Conservation (phyloP, 805 yeast genomes). For the Hanseniaspora thailandica region DNA sequence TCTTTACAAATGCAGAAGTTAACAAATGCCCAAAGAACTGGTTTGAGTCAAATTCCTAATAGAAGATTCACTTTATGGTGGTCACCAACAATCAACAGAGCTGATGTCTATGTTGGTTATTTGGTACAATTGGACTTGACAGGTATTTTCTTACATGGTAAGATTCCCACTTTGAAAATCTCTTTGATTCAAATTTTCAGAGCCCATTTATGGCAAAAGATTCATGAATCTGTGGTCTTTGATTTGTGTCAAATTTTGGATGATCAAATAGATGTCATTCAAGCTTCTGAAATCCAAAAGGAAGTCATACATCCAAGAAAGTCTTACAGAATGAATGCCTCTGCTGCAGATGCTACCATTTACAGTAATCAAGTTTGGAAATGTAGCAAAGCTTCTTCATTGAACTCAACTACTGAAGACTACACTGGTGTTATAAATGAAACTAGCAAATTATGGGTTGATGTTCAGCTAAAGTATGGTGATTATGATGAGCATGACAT, state of each 20-base stretch:
- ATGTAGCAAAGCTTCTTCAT: constrained; percentile 65
- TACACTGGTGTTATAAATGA: constrained; percentile 28
- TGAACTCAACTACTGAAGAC: constrained; percentile 60
- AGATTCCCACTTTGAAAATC: constrained; percentile 91
- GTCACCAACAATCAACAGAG: constrained; percentile 98
- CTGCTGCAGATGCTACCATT: constrained; percentile 80
- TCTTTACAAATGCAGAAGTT: constrained; percentile 86
- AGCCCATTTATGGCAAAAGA: constrained; percentile 98
- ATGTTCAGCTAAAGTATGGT: constrained; percentile 88
- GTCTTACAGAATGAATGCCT: constrained; percentile 92
- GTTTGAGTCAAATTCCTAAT: constrained; percentile 93
- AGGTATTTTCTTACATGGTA: constrained; percentile 94
- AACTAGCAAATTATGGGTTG: constrained; percentile 77
- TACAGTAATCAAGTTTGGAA: constrained; percentile 72
- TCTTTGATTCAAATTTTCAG: constrained; percentile 92
- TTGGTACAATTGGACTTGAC: constrained; percentile 91
- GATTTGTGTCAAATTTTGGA: constrained; percentile 89
- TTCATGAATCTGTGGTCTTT: constrained; percentile 88
- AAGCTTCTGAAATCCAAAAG: constrained; percentile 76
- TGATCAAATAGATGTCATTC: constrained; percentile 69
- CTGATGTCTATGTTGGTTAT: constrained; percentile 95
- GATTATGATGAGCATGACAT: constrained; percentile 97
- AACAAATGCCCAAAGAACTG: constrained; percentile 95
- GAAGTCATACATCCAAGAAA: constrained; percentile 93
- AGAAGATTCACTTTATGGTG: constrained; percentile 97